Percentiles rank a stretch among this genome's conserved stretches.
Evolutionary conservation across 495 filamentous ascomycete genomes (phyloP).

Genomic region (Cairneyella variabilis): DNA sequence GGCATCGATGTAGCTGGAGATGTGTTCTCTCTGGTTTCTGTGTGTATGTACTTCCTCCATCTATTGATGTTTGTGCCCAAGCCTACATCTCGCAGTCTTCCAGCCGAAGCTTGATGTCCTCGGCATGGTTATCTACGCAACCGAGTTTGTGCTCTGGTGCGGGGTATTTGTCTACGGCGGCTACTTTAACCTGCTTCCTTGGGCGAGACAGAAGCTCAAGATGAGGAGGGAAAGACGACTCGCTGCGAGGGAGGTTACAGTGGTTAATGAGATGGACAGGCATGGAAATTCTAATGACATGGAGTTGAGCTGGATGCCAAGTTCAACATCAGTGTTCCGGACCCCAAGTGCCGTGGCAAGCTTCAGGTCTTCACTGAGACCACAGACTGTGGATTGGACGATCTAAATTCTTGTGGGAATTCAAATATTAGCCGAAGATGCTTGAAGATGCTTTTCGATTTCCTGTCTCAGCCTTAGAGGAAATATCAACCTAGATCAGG

Average conservation of each 20-base stretch:
- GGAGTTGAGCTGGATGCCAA: conserved; percentile 45
- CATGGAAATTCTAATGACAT: conserved; percentile 29
- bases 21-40: conserved; percentile 55
- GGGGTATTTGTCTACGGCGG: conserved; percentile 58
- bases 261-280: too few relatives aligned
- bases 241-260: too few relatives aligned
- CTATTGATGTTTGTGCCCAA: background rate
- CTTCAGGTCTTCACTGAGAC: conserved; percentile 10
- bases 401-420: too few relatives aligned
- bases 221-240: too few relatives aligned
- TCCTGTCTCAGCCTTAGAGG: too few relatives aligned
- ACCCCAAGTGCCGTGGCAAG: conserved; percentile 38
- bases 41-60: conserved; percentile 28
- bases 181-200: conserved; percentile 55
- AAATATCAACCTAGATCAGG: too few relatives aligned
- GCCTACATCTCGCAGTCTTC: conserved; percentile 35
- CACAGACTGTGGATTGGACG: background rate
- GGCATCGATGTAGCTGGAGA: conserved; percentile 62
- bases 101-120: conserved; percentile 49
- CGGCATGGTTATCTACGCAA: conserved; percentile 59
- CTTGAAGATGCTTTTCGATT: too few relatives aligned
- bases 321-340: conserved; percentile 54
- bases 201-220: conserved; percentile 31
- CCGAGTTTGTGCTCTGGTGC: conserved; percentile 57
- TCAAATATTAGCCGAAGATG: too few relatives aligned